Base-by-base conservation (phyloP, 768 basidiomycete genomes). In the Xerocomellus intermedius region DNA sequence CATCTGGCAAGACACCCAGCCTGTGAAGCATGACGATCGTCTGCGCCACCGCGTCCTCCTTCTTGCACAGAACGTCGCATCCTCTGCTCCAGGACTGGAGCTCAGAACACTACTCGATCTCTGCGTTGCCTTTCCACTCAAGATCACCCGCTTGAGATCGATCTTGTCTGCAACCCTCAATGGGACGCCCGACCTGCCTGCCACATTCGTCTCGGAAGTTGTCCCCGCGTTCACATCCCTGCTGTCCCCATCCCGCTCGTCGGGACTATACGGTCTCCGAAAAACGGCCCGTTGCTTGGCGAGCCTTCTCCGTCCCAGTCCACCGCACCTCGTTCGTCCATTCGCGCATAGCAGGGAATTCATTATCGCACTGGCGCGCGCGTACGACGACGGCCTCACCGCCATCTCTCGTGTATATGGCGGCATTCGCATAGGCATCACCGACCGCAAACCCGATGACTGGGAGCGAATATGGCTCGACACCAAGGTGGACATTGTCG, bases 391-490 rank as follows among this genome's bases (percentile, higher is more conserved):
- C 5, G 85, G 83, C 7, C 77, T 91, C 30, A 62, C 77, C 0
- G 54, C 77, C 12, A 72, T 87, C 38, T 81, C 85, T 1, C 75
- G 74, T 16, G 80, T 82, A 0, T 87, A 90, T 51, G 87, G 89
- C 0, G 85, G 86, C 13, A 58, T 75, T 30, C 64, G 75, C 19
- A 54, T 64, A 28, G 57, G 64, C 26, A 50, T 66, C 30, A 47
- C 66, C 24, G 50, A 68, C 22, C 55, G 72, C 52, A 66, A 73
- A 5, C 68, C 76, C 16, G 83, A 85, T 58, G 80, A 89, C 48
- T 91, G 88, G 88, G 83, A 87, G 58, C 74, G 74, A 14, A 76
- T 87, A 43, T 88, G 86, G 81, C 74, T 91, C 7, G 80, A 85
- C 53, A 84, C 86, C 2, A 92, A 91, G 71, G 84, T 87, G 8